phyloP scores from a whole-genome alignment of 2,329 filamentous ascomycete genomes.

The Colletotrichum sidae region DNA sequence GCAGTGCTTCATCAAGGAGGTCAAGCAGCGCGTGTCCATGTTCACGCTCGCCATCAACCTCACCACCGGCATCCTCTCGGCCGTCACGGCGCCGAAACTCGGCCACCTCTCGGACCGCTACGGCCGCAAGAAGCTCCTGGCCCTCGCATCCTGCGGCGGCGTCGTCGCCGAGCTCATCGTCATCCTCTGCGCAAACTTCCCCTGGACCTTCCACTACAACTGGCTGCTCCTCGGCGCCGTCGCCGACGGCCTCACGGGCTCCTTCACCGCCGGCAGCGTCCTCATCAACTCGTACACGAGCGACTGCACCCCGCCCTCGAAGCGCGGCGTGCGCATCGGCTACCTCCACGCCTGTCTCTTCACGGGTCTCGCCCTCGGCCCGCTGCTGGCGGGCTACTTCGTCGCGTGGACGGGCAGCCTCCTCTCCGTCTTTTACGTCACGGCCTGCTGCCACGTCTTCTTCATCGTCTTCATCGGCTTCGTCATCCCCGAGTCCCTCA shows the following conservation, averaged over 20 bases:
- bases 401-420: slow-evolving; percentile 81
- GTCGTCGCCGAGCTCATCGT: slow-evolving; percentile 80
- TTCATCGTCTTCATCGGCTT: slow-evolving; percentile 81
- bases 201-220: slow-evolving; percentile 78
- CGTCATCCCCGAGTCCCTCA: slow-evolving; percentile 86
- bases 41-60: slow-evolving; percentile 84
- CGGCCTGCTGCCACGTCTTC: slow-evolving; percentile 75
- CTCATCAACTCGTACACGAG: slow-evolving; percentile 88
- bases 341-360: slow-evolving; percentile 93
- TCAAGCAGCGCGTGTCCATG: slow-evolving; percentile 80
- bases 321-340: slow-evolving; percentile 85
- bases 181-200: slow-evolving; percentile 81
- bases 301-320: slow-evolving; percentile 86
- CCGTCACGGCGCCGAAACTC: slow-evolving; percentile 83
- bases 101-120: slow-evolving; percentile 89
- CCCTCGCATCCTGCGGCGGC: slow-evolving; percentile 79
- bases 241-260: slow-evolving; percentile 87
- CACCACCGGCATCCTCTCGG: slow-evolving; percentile 80
- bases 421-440: slow-evolving; percentile 86
- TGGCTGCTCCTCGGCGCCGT: slow-evolving; percentile 82
- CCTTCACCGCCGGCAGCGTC: slow-evolving; percentile 84
- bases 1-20: slow-evolving; percentile 83
- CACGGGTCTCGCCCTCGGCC: slow-evolving; percentile 87
- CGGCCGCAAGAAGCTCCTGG: slow-evolving; percentile 81
- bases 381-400: slow-evolving; percentile 82